phyloP scores from a whole-genome alignment of 805 yeast species.

The Sugiyamaella floridensis region DNA sequence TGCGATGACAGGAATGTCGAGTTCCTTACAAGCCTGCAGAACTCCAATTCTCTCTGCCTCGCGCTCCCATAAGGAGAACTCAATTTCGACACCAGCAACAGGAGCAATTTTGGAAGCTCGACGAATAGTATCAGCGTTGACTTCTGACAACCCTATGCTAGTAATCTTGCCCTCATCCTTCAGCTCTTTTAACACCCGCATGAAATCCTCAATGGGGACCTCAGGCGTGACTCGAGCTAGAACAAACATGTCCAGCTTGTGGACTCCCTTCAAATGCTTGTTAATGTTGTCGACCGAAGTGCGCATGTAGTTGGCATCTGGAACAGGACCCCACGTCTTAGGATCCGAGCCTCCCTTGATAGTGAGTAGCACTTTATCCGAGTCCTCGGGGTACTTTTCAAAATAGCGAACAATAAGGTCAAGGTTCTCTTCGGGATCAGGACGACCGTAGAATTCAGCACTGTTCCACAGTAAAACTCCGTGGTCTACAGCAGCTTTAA shows the following conservation, averaged over 20 bases:
- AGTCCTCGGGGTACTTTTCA: conserved; percentile 46
- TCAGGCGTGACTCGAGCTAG: conserved; percentile 55
- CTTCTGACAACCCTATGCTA: conserved; percentile 67
- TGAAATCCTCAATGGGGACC: conserved; percentile 52
- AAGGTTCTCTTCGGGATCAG: conserved; percentile 44
- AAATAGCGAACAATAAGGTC: conserved; percentile 52
- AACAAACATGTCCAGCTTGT: conserved; percentile 50
- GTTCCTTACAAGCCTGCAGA: conserved; percentile 49
- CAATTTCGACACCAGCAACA: conserved; percentile 68
- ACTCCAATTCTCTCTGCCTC: conserved; percentile 60
- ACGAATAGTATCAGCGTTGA: conserved; percentile 50
- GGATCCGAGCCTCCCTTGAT: conserved; percentile 60
- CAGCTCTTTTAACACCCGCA: conserved; percentile 48
- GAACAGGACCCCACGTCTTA: conserved; percentile 40
- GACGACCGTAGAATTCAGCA: conserved; percentile 72
- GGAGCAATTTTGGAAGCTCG: conserved; percentile 51
- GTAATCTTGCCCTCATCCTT: conserved; percentile 46
- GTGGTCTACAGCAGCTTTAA: conserved; percentile 46
- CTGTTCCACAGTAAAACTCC: conserved; percentile 55
- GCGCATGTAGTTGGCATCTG: conserved; percentile 41
- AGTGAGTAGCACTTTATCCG: conserved; percentile 50
- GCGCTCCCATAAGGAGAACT: conserved; percentile 63
- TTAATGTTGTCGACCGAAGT: conserved; percentile 42
- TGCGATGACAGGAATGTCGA: conserved; percentile 60
- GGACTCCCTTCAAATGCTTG: conserved; percentile 19